Base-by-base conservation (phyloP, 441 rosid species). In the Populus hybrid region DNA sequence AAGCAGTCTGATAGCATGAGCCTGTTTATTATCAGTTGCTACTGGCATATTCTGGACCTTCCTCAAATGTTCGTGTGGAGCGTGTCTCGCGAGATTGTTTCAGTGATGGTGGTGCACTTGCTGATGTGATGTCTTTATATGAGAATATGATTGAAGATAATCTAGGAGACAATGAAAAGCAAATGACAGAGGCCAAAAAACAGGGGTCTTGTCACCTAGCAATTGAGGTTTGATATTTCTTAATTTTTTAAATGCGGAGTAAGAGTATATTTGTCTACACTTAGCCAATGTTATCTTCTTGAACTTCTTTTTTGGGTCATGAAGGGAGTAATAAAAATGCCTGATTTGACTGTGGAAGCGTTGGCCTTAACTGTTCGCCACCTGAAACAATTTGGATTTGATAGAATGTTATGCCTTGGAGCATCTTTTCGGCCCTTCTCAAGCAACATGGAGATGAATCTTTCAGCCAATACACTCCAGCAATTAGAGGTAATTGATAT, bases 371-470 rank as follows among this genome's bases (percentile, higher is more conserved):
- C 87, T 2, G 74, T 85, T 64, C 78, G 86, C 80, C 94, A 95
- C 80, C 93, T 95, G 81, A 94, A 84, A 77, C 92, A 91, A 82
- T 95, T 94, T 87, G 98, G 99, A 79, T 90, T 92, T 77, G 95
- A 92, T 87, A 89, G 91, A 83, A 89, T 95, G 77, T 59, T 94
- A 80, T 86, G 88, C 74, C 86, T 86, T 24, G 95, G 91, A 75
- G 88, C 92, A 72, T 90, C 98, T 65, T 81, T 94, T 85, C 90
- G 91, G 59, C 83, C 98, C 76, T 81, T 91, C 74, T 86, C 95
- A 79, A 87, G 91, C 88, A 88, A 79, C 68, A 80, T 82, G 82
- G 97, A 93, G 84, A 90, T 95, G 98, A 87, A 76, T 75, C 94
- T 95, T 76, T 91, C 97, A 65, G 94, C 93, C 79, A 94, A 95